phyloP scores from a whole-genome alignment of 441 rosid genomes.

The Syzygium malaccense region DNA sequence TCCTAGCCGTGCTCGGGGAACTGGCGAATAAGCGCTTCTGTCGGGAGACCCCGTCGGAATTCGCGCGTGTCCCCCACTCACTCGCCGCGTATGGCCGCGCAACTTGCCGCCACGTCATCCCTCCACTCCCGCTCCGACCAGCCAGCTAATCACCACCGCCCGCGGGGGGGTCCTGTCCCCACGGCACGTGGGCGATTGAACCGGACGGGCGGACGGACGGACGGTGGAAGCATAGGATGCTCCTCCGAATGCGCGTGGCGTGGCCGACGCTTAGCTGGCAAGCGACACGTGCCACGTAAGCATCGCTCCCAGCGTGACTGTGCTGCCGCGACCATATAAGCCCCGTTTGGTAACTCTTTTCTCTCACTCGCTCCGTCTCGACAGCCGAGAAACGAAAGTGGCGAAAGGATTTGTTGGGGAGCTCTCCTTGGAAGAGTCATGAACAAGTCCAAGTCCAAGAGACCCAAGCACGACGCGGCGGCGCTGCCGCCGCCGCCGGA shows the following conservation, averaged over 20 bases:
- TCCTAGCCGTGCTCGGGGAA: neutral
- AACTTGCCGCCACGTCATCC: neutral
- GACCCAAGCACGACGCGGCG: constrained; percentile 6
- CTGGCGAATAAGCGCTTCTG: neutral
- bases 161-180: no score
- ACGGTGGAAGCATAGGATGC: no score
- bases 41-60: neutral
- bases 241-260: constrained; percentile 28
- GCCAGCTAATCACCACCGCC: no score
- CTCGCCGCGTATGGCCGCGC: neutral
- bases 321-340: neutral
- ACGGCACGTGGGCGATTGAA: no score
- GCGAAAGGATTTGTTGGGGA: neutral
- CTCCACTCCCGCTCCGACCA: no score
- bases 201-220: no score
- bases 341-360: neutral
- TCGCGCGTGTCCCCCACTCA: neutral
- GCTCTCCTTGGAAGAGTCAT: neutral
- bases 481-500: neutral
- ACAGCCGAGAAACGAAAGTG: neutral
- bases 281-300: constrained; percentile 15
- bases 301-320: neutral
- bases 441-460: constrained; percentile 19
- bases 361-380: neutral
- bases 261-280: constrained; percentile 16